Conservation (phyloP, 495 filamentous ascomycete species). For the Extremus antarcticus region DNA sequence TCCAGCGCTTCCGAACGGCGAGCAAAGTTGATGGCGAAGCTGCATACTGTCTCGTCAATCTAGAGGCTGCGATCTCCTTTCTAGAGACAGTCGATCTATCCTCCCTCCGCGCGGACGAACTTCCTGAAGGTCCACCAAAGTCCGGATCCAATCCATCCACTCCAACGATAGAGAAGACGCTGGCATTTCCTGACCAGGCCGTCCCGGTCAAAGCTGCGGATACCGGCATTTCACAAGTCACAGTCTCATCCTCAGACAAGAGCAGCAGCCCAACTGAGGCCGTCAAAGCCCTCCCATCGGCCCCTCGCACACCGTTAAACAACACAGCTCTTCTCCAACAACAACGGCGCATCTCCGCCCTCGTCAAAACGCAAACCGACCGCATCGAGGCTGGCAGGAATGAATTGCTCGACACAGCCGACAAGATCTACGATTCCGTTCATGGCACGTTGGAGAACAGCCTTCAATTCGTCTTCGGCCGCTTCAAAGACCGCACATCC, state of each 20-base stretch:
- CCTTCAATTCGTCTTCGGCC: constrained; percentile 87
- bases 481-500: constrained; percentile 58
- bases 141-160: constrained; percentile 40
- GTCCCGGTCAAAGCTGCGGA: neutral
- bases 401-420: constrained; percentile 72
- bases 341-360: constrained; percentile 61
- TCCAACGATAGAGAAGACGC: constrained; percentile 22
- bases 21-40: constrained; percentile 83
- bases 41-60: constrained; percentile 90
- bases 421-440: constrained; percentile 83
- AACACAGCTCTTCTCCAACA: constrained; percentile 31
- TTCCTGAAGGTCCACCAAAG: constrained; percentile 51
- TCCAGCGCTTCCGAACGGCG: constrained; percentile 82
- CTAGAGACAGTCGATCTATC: constrained; percentile 96
- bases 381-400: constrained; percentile 67
- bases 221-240: constrained; percentile 9
- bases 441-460: constrained; percentile 76
- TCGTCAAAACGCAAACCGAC: constrained; percentile 72
- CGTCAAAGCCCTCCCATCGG: constrained; percentile 21
- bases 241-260: constrained; percentile 15
- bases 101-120: constrained; percentile 75
- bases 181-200: neutral
- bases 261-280: constrained; percentile 29
- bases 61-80: constrained; percentile 91
- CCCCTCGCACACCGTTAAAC: constrained; percentile 30